Evolutionary conservation across 2,329 filamentous ascomycete genomes (phyloP).

Genomic region (Fusarium brachygibbosum): DNA sequence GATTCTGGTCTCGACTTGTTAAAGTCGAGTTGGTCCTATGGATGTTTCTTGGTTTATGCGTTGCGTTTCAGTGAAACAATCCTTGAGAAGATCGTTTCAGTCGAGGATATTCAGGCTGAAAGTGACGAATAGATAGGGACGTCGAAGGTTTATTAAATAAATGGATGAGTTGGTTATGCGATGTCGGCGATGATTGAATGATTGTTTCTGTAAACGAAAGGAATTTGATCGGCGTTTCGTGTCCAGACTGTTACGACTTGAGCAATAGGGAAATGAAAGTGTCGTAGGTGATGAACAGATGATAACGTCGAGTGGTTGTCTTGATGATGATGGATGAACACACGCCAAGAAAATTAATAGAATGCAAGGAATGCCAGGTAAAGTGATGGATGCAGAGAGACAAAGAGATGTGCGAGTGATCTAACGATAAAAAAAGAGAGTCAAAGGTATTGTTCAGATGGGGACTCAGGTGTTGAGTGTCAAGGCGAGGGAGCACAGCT

Average conservation of each 20-base stretch:
- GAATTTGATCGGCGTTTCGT: conserved; percentile 29
- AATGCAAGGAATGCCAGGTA: not conserved
- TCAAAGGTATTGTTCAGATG: conserved; percentile 9
- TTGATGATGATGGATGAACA: conserved; percentile 17
- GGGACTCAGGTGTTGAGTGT: conserved; percentile 9
- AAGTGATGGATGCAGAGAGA: not conserved
- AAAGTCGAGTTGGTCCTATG: conserved; percentile 3
- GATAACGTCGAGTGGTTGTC: not conserved
- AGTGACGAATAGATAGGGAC: conserved; percentile 1
- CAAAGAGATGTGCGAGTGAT: conserved; percentile 12
- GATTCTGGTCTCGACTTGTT: conserved; percentile 15
- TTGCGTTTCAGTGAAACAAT: conserved; percentile 30
- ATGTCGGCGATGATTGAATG: not conserved
- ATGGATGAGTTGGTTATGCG: conserved; percentile 6
- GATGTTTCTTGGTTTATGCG: conserved; percentile 24
- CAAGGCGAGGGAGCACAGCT: conserved; percentile 47
- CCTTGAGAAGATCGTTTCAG: conserved; percentile 27
- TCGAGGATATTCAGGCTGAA: not conserved
- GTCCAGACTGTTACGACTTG: conserved; percentile 6
- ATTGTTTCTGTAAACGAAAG: conserved; percentile 13
- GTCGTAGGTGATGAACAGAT: conserved; percentile 20
- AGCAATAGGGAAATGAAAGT: conserved; percentile 24
- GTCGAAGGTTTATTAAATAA: conserved; percentile 14
- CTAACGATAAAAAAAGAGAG: conserved; percentile 20
- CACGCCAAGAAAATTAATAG: conserved; percentile 13